Evolutionary conservation across 352 stramenopile species (phyloP).

Genomic region (Phytophthora pseudosyringae): DNA sequence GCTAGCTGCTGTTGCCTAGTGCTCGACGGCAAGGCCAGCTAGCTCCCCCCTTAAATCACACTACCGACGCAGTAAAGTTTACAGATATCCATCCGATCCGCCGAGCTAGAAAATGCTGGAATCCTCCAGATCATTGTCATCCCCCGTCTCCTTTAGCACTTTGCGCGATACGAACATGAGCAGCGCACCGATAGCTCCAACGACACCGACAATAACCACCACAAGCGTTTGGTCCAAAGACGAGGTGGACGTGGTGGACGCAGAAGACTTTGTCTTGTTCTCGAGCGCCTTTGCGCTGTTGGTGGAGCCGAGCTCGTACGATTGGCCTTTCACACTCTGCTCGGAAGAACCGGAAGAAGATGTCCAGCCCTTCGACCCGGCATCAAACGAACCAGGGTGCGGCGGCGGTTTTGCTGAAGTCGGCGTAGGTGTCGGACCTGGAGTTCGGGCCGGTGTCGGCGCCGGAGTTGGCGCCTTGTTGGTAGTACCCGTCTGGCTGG

Average conservation of each 20-base stretch:
- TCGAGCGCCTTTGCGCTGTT: constrained; percentile 23
- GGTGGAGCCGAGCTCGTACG: constrained; percentile 11
- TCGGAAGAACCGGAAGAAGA: constrained; percentile 14
- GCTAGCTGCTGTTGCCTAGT: constrained; percentile 15
- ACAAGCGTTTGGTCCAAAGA: constrained; percentile 60
- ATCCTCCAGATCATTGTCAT: constrained; percentile 40
- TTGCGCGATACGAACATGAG: constrained; percentile 62
- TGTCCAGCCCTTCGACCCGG: background rate
- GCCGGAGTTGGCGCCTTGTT: constrained; percentile 5
- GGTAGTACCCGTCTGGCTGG: constrained; percentile 1
- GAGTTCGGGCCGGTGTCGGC: constrained; percentile 11
- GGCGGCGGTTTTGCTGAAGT: constrained; percentile 1
- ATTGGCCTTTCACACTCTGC: constrained; percentile 15
- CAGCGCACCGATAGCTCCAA: constrained; percentile 58
- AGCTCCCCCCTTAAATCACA: constrained; percentile 19
- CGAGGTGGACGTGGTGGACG: constrained; percentile 23
- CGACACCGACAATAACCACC: constrained; percentile 60
- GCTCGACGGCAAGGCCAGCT: constrained; percentile 10
- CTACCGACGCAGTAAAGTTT: constrained; percentile 34
- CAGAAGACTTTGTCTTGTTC: constrained; percentile 24
- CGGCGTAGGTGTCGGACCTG: constrained; percentile 10
- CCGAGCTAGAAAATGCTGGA: constrained; percentile 35
- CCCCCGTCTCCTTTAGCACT: constrained; percentile 55
- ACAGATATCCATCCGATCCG: constrained; percentile 25
- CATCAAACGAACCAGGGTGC: constrained; percentile 10